A percentile compares a stretch with the other conserved stretches of the same genome.
Conservation (phyloP, 2,329 filamentous ascomycete species). For the Aspergillus alliaceus region DNA sequence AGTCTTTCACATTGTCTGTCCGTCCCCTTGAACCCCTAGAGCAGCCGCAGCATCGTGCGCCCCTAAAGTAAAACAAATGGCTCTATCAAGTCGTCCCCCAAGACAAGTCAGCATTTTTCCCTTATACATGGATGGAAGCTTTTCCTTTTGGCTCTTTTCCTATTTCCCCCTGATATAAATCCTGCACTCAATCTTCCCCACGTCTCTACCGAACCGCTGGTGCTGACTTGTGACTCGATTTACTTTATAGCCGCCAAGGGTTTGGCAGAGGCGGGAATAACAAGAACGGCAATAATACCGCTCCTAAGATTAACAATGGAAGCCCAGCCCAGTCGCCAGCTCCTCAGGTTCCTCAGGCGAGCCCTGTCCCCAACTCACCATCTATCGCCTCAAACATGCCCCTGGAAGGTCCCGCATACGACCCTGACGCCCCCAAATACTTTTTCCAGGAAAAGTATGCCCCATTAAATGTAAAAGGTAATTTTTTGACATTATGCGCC, state of each 20-base stretch:
- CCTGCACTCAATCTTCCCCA: constrained; percentile 7
- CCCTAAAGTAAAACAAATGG: neutral
- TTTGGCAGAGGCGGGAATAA: constrained; percentile 50
- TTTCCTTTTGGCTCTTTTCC: constrained; percentile 7
- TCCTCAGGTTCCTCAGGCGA: constrained; percentile 29
- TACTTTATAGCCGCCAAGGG: constrained; percentile 45
- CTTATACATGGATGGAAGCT: no score
- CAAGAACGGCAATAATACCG: constrained; percentile 42
- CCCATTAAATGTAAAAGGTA: constrained; percentile 90
- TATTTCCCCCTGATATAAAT: neutral
- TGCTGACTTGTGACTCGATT: constrained; percentile 29
- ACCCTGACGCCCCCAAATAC: constrained; percentile 48
- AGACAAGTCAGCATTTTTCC: no score
- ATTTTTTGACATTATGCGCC: constrained; percentile 93
- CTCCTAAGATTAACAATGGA: constrained; percentile 41
- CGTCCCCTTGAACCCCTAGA: constrained; percentile 23
- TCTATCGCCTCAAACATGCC: constrained; percentile 39
- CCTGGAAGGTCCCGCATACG: constrained; percentile 39
- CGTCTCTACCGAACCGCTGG: constrained; percentile 10
- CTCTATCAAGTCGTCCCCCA: neutral
- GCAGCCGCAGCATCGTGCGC: constrained; percentile 4
- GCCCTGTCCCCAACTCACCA: constrained; percentile 38
- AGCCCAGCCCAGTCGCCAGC: constrained; percentile 30
- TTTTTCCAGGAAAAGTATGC: constrained; percentile 58
- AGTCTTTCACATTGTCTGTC: constrained; percentile 12